Evolutionary conservation across 805 yeast species (phyloP), one percentile per base, ranked within the genome.

Genomic region (Candida oleophila): DNA sequence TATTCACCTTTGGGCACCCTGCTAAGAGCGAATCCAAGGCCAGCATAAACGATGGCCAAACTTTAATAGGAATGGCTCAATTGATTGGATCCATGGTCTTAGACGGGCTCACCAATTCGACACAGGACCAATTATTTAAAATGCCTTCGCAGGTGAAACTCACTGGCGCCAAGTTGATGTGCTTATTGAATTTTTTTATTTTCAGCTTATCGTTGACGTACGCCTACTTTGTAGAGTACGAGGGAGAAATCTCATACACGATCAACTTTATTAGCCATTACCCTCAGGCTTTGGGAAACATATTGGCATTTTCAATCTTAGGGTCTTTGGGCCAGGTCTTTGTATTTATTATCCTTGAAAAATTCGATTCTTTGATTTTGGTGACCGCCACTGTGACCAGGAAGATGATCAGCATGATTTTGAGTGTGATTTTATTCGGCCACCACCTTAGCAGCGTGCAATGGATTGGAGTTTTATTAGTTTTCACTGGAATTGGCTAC

Each of bases 311-410:
- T 64, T 84, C 91, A 0, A 45, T 82, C 0, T 83, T 89, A 60
- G 99, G 98, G 2, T 84, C 97, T 0, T 57, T 89, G 22, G 99
- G 99, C 14, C 98, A 94, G 65, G 80, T 91, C n/a, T 94, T 95
- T 67, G 89, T 94, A 38, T 94, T 91, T 61, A 66, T 82, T 44
- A 89, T 96, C 1, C 69, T 94, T 40, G 94, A 89, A 55, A 76
- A 80, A 48, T 94, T 88, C 61, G 96, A 92, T 42, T 89, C 97
- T 1, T 70, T 94, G 49, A 79, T 87, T 0, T 72, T 94, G 45
- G 90, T 92, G 22, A 92, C 96, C 36, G 92, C 95, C 15, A 94
- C 98, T 0, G 97, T 94, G 8, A 92, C 99, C 1, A 78, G 99
- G 56, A 94, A 94, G 60, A 92, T 94, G 97, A 72, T 90, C 42